Conservation (phyloP, 495 filamentous ascomycete species). For the Neohortaea acidophila region DNA sequence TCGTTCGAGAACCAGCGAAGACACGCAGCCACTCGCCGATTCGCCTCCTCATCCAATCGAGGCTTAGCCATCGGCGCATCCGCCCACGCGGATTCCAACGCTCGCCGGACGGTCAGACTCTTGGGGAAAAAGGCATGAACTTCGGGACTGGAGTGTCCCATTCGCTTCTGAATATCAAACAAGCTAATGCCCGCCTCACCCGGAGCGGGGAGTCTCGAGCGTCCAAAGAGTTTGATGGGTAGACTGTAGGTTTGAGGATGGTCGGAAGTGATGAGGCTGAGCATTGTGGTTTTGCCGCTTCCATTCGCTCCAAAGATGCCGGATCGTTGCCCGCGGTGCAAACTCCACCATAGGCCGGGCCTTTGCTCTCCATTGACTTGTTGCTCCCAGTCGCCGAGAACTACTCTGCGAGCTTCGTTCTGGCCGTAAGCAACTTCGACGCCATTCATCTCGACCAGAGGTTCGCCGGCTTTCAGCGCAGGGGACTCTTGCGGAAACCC, state of each 20-base stretch:
- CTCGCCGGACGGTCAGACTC: constrained; percentile 54
- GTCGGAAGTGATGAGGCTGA: constrained; percentile 85
- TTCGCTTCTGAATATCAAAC: constrained; percentile 77
- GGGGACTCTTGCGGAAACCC: constrained; percentile 5
- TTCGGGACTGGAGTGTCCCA: constrained; percentile 87
- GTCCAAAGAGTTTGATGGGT: constrained; percentile 72
- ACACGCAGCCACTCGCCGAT: constrained; percentile 44
- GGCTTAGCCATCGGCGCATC: constrained; percentile 69
- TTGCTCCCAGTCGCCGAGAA: constrained; percentile 67
- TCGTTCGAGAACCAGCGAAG: constrained; percentile 62
- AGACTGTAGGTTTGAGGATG: constrained; percentile 87
- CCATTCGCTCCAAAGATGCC: constrained; percentile 84
- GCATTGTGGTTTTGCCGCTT: constrained; percentile 72
- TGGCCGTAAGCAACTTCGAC: constrained; percentile 66
- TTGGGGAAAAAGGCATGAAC: constrained; percentile 86
- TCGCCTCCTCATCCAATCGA: constrained; percentile 37
- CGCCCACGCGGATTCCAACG: constrained; percentile 72
- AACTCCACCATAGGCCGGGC: constrained; percentile 63
- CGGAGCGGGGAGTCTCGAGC: constrained; percentile 56
- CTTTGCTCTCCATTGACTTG: constrained; percentile 30
- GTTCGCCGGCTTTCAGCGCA: constrained; percentile 33
- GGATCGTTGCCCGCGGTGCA: constrained; percentile 74
- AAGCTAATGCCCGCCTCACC: constrained; percentile 66
- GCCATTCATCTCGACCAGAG: constrained; percentile 72
- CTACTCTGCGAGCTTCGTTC: too few species aligned